Base-by-base conservation (phyloP, 2,329 filamentous ascomycete species). In the Huntiella omanensis region DNA sequence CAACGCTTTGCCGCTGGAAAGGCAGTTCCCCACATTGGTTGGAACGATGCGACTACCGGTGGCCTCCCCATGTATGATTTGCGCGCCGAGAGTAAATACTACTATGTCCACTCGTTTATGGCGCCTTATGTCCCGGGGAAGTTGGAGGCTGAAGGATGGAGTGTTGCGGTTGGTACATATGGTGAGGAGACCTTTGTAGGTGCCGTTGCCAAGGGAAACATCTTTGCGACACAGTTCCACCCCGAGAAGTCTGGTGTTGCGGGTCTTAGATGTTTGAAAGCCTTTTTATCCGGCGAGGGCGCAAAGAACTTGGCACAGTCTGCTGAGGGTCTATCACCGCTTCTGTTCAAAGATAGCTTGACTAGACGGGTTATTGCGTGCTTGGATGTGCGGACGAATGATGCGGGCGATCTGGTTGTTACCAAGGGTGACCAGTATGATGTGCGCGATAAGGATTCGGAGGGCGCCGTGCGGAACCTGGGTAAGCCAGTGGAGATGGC, bases 351-450 rank as follows among this genome's bases (percentile, higher is more conserved):
- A 48, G 76, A 86, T 53, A 87, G 86, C 13, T 69, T 98, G 43
- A 98, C 91, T n/a, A 72, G 86, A 50, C 76, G 91, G 53, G 77
- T 98, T 43, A 96, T 98, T 58, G 91, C 91, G 22, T 98, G 91
- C 58, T 76, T 98, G 22, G 91, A 98, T 58, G 91, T 98, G 43
- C 81, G 91, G 38, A 76, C 87, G 45, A 98, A 98, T 61, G 91
- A 98, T 60, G 70, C 81, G 50, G 91, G 91, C 33, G 91, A 98
- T 61, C 70, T 98, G 7, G 91, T 98, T 0, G 91, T 98, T 34
- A 98, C 91, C 11, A 98, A 98, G 63, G 91, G 91, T 48, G 91
- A 98, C 63, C 88, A 96, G 62, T 98, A 98, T 65, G 91, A 98
- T 57, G 91, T 98, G 5, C 83, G 91, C 32, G 91, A 96, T 57